Evolutionary conservation across 345 rosid genomes (phyloP).

Genomic region (Dovyalis caffra): DNA sequence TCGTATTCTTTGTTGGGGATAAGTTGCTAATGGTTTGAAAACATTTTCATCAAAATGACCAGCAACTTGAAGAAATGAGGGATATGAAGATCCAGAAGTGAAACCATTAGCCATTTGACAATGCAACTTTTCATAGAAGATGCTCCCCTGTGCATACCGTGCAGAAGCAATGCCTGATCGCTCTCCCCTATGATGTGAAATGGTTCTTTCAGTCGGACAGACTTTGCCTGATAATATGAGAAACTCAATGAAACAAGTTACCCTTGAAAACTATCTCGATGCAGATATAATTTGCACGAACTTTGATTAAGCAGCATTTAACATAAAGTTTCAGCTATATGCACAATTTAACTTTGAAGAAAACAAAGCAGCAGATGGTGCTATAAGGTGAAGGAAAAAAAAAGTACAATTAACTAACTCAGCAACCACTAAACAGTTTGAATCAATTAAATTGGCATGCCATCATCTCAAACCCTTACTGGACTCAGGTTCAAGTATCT

Average conservation of each 20-base stretch:
- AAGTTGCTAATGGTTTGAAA: constrained; percentile 3
- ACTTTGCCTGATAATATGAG: constrained; percentile 40
- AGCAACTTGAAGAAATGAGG: constrained; percentile 15
- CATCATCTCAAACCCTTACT: not conserved
- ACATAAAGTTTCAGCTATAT: not conserved
- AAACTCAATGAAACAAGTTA: constrained; percentile 6
- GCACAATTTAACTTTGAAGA: not conserved
- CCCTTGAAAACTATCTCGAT: constrained; percentile 3
- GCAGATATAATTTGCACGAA: not conserved
- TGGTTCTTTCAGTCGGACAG: constrained; percentile 29
- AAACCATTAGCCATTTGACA: constrained; percentile 28
- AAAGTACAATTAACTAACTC: not conserved
- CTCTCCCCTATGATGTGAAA: constrained; percentile 25
- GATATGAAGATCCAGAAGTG: constrained; percentile 23
- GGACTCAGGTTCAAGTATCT: not conserved
- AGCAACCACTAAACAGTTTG: not conserved
- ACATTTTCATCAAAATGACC: constrained; percentile 24
- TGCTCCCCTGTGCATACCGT: constrained; percentile 28
- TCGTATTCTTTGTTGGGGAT: constrained; percentile 10
- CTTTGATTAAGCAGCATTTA: not conserved
- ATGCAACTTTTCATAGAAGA: constrained; percentile 24
- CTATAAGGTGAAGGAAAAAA: not conserved
- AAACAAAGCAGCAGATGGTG: not conserved
- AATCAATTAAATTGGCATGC: not conserved
- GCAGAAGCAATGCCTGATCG: constrained; percentile 23